Conservation (phyloP, 2,329 filamentous ascomycete genomes). For the Fusarium denticulatum region DNA sequence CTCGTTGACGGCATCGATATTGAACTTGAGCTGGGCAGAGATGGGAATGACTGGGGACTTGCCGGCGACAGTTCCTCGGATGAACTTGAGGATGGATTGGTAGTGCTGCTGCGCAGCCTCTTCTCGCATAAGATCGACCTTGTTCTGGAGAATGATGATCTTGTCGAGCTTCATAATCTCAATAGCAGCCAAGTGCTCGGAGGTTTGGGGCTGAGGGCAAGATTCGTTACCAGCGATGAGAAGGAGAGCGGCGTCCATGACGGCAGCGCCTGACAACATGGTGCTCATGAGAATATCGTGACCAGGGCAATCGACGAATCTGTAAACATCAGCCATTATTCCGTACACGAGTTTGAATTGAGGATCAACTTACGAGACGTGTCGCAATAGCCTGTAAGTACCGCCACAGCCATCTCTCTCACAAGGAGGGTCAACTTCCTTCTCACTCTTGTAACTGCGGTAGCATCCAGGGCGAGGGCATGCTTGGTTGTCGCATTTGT, state of each 20-base stretch:
- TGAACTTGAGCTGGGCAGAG: conserved; percentile 98
- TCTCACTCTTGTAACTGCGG: conserved; percentile 97
- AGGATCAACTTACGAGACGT: conserved; percentile 79
- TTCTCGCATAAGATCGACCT: conserved; percentile 98
- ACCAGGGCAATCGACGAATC: conserved; percentile 97
- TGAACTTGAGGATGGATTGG: conserved; percentile 98
- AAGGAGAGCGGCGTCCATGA: conserved; percentile 98
- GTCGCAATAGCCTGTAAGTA: conserved; percentile 86
- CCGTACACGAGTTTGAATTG: background rate
- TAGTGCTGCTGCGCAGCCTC: conserved; percentile 94
- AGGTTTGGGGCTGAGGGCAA: conserved; percentile 97
- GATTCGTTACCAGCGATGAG: conserved; percentile 98
- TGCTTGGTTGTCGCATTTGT: conserved; percentile 92
- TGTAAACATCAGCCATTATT: conserved; percentile 50
- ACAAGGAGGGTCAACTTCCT: conserved; percentile 96
- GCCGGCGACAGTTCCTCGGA: conserved; percentile 95
- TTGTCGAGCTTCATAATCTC: conserved; percentile 99
- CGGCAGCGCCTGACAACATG: conserved; percentile 98
- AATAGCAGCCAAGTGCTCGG: conserved; percentile 97
- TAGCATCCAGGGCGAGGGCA: conserved; percentile 97
- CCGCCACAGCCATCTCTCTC: conserved; percentile 92
- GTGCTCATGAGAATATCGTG: conserved; percentile 99
- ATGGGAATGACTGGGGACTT: conserved; percentile 97
- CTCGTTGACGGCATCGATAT: conserved; percentile 98
- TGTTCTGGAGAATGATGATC: conserved; percentile 99